A percentile compares a stretch with the other conserved stretches of the same genome.
Evolutionary conservation across 2,329 filamentous ascomycete species (phyloP).

Genomic region (Aureobasidium sp.): DNA sequence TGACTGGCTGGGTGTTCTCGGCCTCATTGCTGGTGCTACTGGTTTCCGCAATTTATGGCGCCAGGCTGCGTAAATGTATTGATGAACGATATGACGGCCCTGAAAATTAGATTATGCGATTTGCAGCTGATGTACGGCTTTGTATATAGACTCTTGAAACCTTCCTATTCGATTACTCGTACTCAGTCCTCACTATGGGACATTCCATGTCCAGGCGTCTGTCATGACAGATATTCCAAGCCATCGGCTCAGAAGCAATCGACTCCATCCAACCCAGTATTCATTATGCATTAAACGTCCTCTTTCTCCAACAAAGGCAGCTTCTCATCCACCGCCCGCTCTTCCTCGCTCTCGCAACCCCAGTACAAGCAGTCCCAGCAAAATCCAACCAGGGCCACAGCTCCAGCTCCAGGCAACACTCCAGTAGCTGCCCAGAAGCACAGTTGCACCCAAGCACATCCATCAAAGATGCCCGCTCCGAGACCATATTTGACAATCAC

Average conservation of each 20-base stretch:
- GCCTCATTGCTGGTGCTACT: constrained; percentile 10
- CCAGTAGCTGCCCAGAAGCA: not conserved
- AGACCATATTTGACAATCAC: not conserved
- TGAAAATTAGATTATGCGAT: not conserved
- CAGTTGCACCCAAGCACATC: not conserved
- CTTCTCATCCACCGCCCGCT: not conserved
- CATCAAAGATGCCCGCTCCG: not conserved
- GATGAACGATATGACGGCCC: not conserved
- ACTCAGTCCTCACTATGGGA: too few species aligned
- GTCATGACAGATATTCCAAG: too few species aligned
- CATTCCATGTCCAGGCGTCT: too few species aligned
- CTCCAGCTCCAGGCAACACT: constrained; percentile 1
- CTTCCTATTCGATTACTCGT: not conserved
- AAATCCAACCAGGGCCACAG: not conserved
- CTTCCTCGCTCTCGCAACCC: not conserved
- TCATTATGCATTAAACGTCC: not conserved
- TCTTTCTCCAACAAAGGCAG: not conserved
- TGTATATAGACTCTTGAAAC: not conserved
- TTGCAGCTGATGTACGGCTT: not conserved
- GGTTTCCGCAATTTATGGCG: constrained; percentile 14
- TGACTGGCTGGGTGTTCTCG: constrained; percentile 12
- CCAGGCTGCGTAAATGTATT: not conserved
- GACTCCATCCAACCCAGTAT: not conserved
- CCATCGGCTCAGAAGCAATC: too few species aligned
- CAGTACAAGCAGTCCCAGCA: not conserved